A percentile compares a stretch with the other conserved stretches of the same genome.
Conservation (phyloP, 148 eudicot species). For the Bassia scoparia region DNA sequence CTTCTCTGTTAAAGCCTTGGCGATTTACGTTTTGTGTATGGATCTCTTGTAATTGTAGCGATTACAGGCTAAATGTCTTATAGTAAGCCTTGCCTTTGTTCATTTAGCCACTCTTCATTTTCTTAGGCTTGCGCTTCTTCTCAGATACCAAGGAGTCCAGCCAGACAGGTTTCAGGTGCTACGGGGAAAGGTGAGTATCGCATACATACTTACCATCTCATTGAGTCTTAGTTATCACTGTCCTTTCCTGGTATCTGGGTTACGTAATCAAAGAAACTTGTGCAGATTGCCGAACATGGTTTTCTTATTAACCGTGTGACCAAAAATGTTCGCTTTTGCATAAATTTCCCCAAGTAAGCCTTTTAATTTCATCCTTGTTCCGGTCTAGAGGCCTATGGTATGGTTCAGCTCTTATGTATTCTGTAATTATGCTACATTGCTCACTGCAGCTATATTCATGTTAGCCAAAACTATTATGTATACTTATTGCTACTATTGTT, state of each 20-base stretch:
- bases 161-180: conserved; percentile 65
- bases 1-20: too few species aligned
- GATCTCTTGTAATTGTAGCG: too few species aligned
- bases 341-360: conserved; percentile 79
- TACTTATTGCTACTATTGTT: too few species aligned
- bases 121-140: neutral
- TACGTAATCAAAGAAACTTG: conserved; percentile 16
- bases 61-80: too few species aligned
- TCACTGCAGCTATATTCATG: too few species aligned
- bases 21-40: too few species aligned
- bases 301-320: conserved; percentile 59
- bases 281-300: conserved; percentile 81
- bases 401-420: neutral
- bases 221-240: too few species aligned
- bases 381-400: neutral
- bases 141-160: conserved; percentile 95
- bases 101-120: neutral
- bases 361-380: conserved; percentile 8
- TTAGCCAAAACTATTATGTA: neutral
- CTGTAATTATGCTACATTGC: too few species aligned
- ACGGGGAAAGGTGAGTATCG: conserved; percentile 67
- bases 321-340: conserved; percentile 74
- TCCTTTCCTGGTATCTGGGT: too few species aligned
- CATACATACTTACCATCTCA: neutral
- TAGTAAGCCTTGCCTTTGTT: neutral